These are phyloP conservation scores for Ustilago shanxiensis DNA, from an alignment of 1,284 basidiomycete species.

Conservation along the genomic window DNA sequence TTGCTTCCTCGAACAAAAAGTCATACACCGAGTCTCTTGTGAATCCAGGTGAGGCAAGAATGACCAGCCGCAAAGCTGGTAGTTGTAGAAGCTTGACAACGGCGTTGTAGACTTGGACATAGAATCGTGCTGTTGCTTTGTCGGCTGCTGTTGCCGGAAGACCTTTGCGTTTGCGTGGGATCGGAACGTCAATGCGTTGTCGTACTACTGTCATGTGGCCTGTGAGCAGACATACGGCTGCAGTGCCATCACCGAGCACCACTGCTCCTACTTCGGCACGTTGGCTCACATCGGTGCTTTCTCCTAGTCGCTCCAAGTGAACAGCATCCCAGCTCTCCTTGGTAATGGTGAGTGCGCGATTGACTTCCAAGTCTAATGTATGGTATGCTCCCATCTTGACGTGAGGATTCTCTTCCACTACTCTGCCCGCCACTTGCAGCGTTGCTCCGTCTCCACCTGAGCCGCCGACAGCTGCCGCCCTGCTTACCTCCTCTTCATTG, in stretches of 20 bases:
- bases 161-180: conserved; percentile 81
- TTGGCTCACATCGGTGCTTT: conserved; percentile 88
- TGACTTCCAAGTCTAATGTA: conserved; percentile 91
- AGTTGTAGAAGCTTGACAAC: conserved; percentile 91
- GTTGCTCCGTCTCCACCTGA: conserved; percentile 71
- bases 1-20: conserved; percentile 72
- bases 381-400: conserved; percentile 96
- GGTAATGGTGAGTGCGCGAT: conserved; percentile 90
- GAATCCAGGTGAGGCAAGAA: conserved; percentile 97
- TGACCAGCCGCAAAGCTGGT: conserved; percentile 84
- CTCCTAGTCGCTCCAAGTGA: conserved; percentile 83
- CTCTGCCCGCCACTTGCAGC: conserved; percentile 88
- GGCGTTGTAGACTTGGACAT: conserved; percentile 85
- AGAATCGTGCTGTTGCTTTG: conserved; percentile 76
- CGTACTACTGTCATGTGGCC: conserved; percentile 96
- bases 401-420: conserved; percentile 89
- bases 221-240: conserved; percentile 92
- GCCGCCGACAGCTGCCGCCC: conserved; percentile 40
- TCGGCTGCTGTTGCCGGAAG: conserved; percentile 59
- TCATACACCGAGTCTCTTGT: conserved; percentile 90
- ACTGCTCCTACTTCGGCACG: conserved; percentile 97
- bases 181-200: conserved; percentile 88
- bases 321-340: conserved; percentile 93
- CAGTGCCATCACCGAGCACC: conserved; percentile 90
- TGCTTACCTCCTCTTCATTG: conserved; percentile 49